Conservation (phyloP, 2,329 filamentous ascomycete genomes). For the Berkeleyomyces rouxiae region DNA sequence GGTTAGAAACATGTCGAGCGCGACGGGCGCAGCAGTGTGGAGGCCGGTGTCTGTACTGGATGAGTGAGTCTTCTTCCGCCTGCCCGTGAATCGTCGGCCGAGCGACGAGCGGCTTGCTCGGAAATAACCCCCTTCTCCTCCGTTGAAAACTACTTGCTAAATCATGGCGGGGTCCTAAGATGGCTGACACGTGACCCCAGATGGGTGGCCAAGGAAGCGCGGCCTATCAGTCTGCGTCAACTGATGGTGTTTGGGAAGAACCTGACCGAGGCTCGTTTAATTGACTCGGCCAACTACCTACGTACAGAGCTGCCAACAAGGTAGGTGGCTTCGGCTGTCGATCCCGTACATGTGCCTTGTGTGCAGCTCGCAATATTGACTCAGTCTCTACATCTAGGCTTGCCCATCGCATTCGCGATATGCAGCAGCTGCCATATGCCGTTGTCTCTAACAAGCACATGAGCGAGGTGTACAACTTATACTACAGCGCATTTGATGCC, state of each 20-base stretch:
- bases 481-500: constrained; percentile 89
- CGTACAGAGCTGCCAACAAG: constrained; percentile 81
- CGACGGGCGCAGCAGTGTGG: constrained; percentile 30
- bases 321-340: constrained; percentile 24
- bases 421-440: constrained; percentile 89
- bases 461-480: constrained; percentile 87
- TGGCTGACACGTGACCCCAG: constrained; percentile 28
- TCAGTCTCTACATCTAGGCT: constrained; percentile 35
- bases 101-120: neutral
- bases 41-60: constrained; percentile 47
- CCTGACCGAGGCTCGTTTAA: constrained; percentile 70
- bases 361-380: neutral
- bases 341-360: neutral
- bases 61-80: constrained; percentile 31
- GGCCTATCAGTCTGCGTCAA: constrained; percentile 90
- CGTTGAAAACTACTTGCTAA: neutral
- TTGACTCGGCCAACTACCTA: constrained; percentile 95
- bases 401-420: constrained; percentile 87
- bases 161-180: constrained; percentile 1
- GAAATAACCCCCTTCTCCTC: neutral
- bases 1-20: neutral
- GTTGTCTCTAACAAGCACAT: constrained; percentile 93
- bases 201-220: constrained; percentile 83
- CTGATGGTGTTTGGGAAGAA: constrained; percentile 95
- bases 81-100: neutral